Evolutionary conservation across 2,329 filamentous ascomycete species (phyloP).

Genomic region (Talaromyces sp.): DNA sequence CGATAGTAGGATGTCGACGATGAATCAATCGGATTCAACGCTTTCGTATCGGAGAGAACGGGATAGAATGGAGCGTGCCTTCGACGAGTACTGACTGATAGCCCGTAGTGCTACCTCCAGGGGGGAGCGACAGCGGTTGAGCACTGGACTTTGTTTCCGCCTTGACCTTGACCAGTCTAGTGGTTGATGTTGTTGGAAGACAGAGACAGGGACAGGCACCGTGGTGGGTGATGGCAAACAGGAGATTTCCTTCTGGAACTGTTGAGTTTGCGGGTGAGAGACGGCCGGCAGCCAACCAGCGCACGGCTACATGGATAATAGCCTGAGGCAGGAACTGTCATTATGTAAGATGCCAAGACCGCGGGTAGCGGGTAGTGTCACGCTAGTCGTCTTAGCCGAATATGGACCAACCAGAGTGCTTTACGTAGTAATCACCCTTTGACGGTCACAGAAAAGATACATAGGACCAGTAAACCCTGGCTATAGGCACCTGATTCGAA

Average conservation of each 20-base stretch:
- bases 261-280: constrained; percentile 4
- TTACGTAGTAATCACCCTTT: not conserved
- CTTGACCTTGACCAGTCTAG: constrained; percentile 3
- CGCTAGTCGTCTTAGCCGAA: not conserved
- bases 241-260: not conserved
- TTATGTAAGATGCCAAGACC: constrained; percentile 7
- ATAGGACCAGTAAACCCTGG: too few species aligned
- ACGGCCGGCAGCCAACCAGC: not conserved
- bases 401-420: not conserved
- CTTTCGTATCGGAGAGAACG: not conserved
- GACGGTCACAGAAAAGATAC: not conserved
- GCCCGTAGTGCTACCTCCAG: not conserved
- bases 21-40: not conserved
- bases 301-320: too few species aligned
- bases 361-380: not conserved
- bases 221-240: not conserved
- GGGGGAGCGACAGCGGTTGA: not conserved
- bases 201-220: not conserved
- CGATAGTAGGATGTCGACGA: not conserved
- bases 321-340: not conserved
- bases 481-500: too few species aligned
- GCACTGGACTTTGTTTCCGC: not conserved
- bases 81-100: not conserved
- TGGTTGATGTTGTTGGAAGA: not conserved
- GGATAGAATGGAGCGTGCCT: not conserved